These are phyloP conservation scores for Aspergillus sclerotiicarbonarius DNA, from an alignment of 495 filamentous ascomycete genomes.

Conservation along the genomic window DNA sequence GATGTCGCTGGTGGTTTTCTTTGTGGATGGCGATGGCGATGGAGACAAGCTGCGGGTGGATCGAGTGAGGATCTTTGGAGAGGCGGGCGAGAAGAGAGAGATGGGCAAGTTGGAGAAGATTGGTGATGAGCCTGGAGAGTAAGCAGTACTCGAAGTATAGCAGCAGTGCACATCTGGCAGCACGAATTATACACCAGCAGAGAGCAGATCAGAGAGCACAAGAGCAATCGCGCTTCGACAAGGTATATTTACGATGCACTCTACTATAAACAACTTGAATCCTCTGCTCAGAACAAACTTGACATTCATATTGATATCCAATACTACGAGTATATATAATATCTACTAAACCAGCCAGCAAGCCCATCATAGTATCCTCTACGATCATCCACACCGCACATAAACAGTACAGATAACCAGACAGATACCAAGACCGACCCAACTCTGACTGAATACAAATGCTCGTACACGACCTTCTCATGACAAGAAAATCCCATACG, in stretches of 20 bases:
- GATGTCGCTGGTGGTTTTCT: constrained; percentile 79
- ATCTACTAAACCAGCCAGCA: neutral
- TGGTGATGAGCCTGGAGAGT: constrained; percentile 71
- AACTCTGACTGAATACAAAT: too few species aligned
- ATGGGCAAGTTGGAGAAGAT: constrained; percentile 96
- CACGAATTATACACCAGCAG: neutral
- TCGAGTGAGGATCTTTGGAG: constrained; percentile 80
- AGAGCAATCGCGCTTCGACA: too few species aligned
- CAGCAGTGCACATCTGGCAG: too few species aligned
- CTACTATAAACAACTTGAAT: too few species aligned
- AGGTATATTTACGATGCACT: too few species aligned
- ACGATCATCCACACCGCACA: neutral
- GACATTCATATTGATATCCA: neutral
- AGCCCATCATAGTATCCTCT: neutral
- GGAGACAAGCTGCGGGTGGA: constrained; percentile 86
- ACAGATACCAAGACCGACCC: neutral
- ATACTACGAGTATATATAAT: neutral
- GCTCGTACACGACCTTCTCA: too few species aligned
- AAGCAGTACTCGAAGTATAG: too few species aligned
- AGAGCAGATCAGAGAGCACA: too few species aligned
- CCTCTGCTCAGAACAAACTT: too few species aligned
- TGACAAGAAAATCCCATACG: neutral
- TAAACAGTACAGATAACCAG: neutral
- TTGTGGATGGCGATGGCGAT: constrained; percentile 82
- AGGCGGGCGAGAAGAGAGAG: constrained; percentile 87